Percentiles rank a stretch among this genome's conserved stretches.
Evolutionary conservation across 2,329 filamentous ascomycete species (phyloP).

Genomic region (Biscogniauxia mediterranea): DNA sequence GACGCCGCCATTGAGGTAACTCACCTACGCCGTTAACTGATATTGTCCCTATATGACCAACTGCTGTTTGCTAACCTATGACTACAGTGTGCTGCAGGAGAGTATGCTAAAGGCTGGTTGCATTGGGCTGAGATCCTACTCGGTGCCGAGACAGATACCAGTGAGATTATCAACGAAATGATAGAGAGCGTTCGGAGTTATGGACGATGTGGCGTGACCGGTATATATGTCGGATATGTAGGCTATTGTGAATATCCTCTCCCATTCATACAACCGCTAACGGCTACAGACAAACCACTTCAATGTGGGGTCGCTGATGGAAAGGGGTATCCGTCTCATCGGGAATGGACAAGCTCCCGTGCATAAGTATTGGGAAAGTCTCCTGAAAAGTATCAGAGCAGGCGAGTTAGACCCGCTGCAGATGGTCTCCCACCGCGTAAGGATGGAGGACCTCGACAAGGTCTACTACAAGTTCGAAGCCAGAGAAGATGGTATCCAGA

Average conservation of each 20-base stretch:
- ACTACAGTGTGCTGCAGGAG: slow-evolving; percentile 60
- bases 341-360: slow-evolving; percentile 69
- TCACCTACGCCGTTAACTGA: not conserved
- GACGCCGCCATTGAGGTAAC: slow-evolving; percentile 58
- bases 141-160: slow-evolving; percentile 81
- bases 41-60: not conserved
- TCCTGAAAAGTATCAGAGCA: slow-evolving; percentile 66
- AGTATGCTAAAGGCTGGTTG: slow-evolving; percentile 61
- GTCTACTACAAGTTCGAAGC: slow-evolving; percentile 63
- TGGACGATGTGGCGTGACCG: slow-evolving; percentile 75
- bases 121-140: slow-evolving; percentile 57
- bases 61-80: slow-evolving; percentile 36
- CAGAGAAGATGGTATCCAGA: slow-evolving; percentile 71
- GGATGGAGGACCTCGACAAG: slow-evolving; percentile 69
- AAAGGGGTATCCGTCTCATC: slow-evolving; percentile 78
- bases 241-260: slow-evolving; percentile 28
- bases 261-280: not conserved
- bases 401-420: slow-evolving; percentile 71
- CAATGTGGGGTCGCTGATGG: slow-evolving; percentile 81
- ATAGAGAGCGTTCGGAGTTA: slow-evolving; percentile 70
- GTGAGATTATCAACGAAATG: slow-evolving; percentile 79
- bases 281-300: slow-evolving; percentile 68
- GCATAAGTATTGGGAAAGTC: slow-evolving; percentile 78
- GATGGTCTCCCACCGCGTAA: slow-evolving; percentile 78
- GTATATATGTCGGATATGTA: slow-evolving; percentile 62